Base-by-base conservation (phyloP, 2,329 filamentous ascomycete species). In the Pseudocercospora crystallina region DNA sequence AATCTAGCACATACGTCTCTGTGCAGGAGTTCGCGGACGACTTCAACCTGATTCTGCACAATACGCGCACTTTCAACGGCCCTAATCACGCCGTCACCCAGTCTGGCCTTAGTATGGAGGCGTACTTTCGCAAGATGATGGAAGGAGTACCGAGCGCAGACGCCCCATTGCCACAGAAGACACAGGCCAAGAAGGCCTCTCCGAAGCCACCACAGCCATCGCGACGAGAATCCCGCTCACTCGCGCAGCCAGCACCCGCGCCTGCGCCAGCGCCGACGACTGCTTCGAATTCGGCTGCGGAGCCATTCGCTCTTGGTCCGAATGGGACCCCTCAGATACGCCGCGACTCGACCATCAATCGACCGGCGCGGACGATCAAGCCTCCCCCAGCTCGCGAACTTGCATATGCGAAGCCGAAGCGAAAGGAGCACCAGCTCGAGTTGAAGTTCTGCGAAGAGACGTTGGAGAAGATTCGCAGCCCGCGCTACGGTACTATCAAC, bases 291-390 rank as follows among this genome's bases (percentile, higher is more conserved):
- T 75, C 77, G 40, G 69, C 71, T 13, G 69, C 71, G 5, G 79
- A 78, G 29, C 81, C 86, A 0, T 95, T 90, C 70, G 89, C 90
- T 2, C 76, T 95, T 9, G 83, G 87, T 17, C 83, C 89, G 1
- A 84, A 89, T 61, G 89, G 89, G 1, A 79, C 89, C 34, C 90
- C 90, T 8, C 78, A 90, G 34, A 94, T 94, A 57, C 86, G 94
- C 47, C 87, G 92, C 14, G 90, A 95, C 63, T 95, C 89, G 1
- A 86, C 81, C 4, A 89, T 90, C 60, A 87, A 85, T 49, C 83
- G 94, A 44, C 91, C 92, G 9, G 96, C 96, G 77, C 86, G 94
- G 47, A 90, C 92, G 11, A 96, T 97, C 48, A 90, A 96, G 63
- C 88, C 91, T 8, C 90, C 94, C 0, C 91, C 92, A 65, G 84